These are phyloP conservation scores for Eutypa lata DNA, from an alignment of 2,329 filamentous ascomycete genomes.

Conservation along the genomic window DNA sequence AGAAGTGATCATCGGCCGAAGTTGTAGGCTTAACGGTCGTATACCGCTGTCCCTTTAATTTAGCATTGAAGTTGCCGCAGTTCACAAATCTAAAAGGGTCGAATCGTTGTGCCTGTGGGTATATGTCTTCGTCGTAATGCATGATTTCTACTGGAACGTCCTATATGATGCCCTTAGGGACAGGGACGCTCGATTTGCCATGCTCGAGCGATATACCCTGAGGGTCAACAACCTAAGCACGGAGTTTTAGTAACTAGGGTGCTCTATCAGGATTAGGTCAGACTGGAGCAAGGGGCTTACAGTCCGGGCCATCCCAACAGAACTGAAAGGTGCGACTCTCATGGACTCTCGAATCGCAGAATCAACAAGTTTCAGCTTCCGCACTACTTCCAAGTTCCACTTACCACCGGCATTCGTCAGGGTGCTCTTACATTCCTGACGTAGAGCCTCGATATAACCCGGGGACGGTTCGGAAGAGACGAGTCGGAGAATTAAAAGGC, in stretches of 20 bases:
- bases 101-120: conserved; percentile 2
- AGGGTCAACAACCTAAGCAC: conserved; percentile 1
- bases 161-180: conserved; percentile 3
- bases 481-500: conserved; percentile 5
- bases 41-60: neutral
- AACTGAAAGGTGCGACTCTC: conserved; percentile 3
- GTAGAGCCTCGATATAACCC: neutral
- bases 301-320: conserved; percentile 2
- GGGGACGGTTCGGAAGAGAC: conserved; percentile 4
- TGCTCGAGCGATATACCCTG: conserved; percentile 3
- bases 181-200: conserved; percentile 1
- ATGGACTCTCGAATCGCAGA: conserved; percentile 4
- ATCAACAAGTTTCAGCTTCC: neutral
- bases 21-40: conserved; percentile 1
- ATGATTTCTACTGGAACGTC: conserved; percentile 5
- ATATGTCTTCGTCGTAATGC: conserved; percentile 3
- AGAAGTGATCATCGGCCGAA: conserved; percentile 2
- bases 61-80: neutral
- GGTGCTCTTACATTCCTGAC: neutral
- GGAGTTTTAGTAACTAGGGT: neutral
- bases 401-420: neutral
- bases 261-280: neutral
- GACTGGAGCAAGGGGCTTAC: neutral
- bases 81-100: conserved; percentile 5
- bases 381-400: neutral